Evolutionary conservation across 106 monocot species (phyloP), one percentile per base, ranked within the genome.

Genomic region (Platanthera guangdongensis): DNA sequence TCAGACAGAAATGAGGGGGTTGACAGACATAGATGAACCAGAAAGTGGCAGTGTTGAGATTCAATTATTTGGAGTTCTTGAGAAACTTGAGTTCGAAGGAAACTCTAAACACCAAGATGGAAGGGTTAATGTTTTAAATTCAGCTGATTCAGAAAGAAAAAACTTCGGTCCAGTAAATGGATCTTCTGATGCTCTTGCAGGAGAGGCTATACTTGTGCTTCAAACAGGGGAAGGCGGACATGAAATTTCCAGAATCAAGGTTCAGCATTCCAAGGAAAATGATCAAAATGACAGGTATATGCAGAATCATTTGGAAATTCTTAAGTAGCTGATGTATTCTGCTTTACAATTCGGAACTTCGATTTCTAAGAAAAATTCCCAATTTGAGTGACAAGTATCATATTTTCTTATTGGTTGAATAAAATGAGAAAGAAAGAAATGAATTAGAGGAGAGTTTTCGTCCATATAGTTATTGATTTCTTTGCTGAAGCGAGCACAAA

Each of bases 251-350:
- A 72, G 1, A 9, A 48, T 9, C 1, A 18, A 19, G 47, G 7
- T 50, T 50, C 72, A 72, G 50, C 50, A 72, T 50, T 48, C 72
- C 18, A 72, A 72, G 47, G 70, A 16, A 15, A 48, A 16, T n/a
- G 7, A 28, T 71, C 25, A 71, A 71, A 46, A 71, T 71, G 70
- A 72, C 19, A 51, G 72, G 72, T 72, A 72, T 50, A 8, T 21
- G 19, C 2, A 18, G 50, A 22, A 12, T 51, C 51, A 72, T 51
- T 72, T 72, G 51, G 22, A 50, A 72, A 16, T 22, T 6, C n/a
- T 51, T 45, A 68, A 4, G 5, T 46, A 10, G 71, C 49, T 49
- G 50, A 39, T 39, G 19, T 5, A 14, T 14, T 47, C 16, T 28
- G 7, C n/a, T 67, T 67, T 32, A 11, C 13, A 3, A 39, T 39